phyloP scores from a whole-genome alignment of 2,329 filamentous ascomycete genomes.

The Rutstroemia sydowiana region DNA sequence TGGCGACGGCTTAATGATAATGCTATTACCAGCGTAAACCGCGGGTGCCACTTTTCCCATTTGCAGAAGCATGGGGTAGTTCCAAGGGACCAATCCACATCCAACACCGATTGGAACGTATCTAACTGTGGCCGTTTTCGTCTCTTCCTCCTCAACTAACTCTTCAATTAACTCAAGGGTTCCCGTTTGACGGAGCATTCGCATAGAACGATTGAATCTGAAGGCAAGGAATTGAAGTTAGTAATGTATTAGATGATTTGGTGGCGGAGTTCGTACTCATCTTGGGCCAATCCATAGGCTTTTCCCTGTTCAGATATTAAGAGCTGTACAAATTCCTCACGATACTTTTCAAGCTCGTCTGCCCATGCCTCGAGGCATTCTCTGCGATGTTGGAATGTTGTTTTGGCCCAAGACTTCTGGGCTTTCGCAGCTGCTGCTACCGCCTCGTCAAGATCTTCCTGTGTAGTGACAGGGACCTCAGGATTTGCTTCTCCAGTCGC shows the following conservation, averaged over 20 bases:
- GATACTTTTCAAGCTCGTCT: constrained; percentile 33
- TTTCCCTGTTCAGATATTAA: constrained; percentile 44
- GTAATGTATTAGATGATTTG: no score
- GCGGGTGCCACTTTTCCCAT: constrained; percentile 43
- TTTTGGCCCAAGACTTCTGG: constrained; percentile 40
- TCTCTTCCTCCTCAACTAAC: constrained; percentile 4
- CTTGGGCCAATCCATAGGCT: constrained; percentile 29
- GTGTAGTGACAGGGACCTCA: constrained; percentile 34
- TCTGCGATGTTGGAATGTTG: constrained; percentile 36
- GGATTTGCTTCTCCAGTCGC: constrained; percentile 9
- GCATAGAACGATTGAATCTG: constrained; percentile 10
- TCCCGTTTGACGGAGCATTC: constrained; percentile 3
- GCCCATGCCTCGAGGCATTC: constrained; percentile 28
- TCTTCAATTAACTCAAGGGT: constrained; percentile 8
- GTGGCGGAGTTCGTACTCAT: no score
- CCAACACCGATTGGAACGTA: constrained; percentile 41
- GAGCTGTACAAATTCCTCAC: constrained; percentile 21
- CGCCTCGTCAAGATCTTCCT: constrained; percentile 38
- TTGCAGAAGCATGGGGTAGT: constrained; percentile 43
- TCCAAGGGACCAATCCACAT: constrained; percentile 53
- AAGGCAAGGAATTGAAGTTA: no score
- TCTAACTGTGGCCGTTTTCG: constrained; percentile 35
- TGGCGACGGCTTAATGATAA: constrained; percentile 51
- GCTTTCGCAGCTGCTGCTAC: constrained; percentile 39
- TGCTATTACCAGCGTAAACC: constrained; percentile 42